Conservation (phyloP, 306 rosid genomes). For the Trifolium pratense region DNA sequence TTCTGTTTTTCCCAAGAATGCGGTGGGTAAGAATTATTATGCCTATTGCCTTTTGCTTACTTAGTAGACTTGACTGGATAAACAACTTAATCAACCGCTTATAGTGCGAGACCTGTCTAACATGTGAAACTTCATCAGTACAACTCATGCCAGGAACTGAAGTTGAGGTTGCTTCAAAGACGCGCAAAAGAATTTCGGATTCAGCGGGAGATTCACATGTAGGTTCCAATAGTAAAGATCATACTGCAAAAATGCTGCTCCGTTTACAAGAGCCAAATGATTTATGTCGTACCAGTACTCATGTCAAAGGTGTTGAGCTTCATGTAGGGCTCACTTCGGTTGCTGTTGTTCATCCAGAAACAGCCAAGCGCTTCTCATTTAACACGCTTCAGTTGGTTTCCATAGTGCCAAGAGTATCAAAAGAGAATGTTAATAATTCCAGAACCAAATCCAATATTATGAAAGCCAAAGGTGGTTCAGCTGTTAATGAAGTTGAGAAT, state of each 20-base stretch:
- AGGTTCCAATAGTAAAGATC: constrained; percentile 46
- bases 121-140: constrained; percentile 55
- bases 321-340: constrained; percentile 77
- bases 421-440: constrained; percentile 54
- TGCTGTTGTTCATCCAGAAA: constrained; percentile 85
- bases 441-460: constrained; percentile 44
- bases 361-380: constrained; percentile 67
- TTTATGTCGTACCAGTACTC: constrained; percentile 56
- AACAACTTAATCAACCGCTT: no score
- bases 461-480: constrained; percentile 60
- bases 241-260: constrained; percentile 63
- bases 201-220: constrained; percentile 47
- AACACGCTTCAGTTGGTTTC: constrained; percentile 70
- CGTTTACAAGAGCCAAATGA: constrained; percentile 73
- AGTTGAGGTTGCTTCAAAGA: constrained; percentile 92
- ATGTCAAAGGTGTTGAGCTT: constrained; percentile 61
- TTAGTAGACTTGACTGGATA: neutral
- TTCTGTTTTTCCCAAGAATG: constrained; percentile 79
- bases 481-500: constrained; percentile 49
- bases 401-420: constrained; percentile 63
- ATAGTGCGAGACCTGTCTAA: constrained; percentile 43
- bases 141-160: constrained; percentile 87
- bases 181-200: constrained; percentile 60
- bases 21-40: constrained; percentile 84
- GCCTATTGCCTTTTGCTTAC: constrained; percentile 38